Percentiles rank a stretch among this genome's conserved stretches.
These are phyloP conservation scores for Jaapia argillacea DNA, from an alignment of 768 basidiomycete genomes.

Conservation along the genomic window DNA sequence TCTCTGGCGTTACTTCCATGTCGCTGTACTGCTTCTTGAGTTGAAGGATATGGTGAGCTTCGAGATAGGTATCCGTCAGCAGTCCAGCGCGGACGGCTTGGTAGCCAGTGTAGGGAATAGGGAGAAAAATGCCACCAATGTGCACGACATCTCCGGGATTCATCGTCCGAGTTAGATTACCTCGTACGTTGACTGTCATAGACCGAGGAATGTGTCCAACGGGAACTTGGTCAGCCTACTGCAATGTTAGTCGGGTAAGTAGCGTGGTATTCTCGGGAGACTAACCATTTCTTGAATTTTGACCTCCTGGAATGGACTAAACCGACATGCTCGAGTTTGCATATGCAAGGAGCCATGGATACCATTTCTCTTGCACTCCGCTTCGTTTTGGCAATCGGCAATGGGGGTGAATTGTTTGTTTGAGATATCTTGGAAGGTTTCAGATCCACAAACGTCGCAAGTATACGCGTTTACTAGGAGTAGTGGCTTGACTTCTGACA, in stretches of 20 bases:
- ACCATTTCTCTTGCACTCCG: conserved; percentile 78
- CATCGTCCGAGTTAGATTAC: conserved; percentile 80
- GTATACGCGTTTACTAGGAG: conserved; percentile 97
- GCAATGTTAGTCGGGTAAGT: conserved; percentile 4
- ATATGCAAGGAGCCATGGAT: conserved; percentile 90
- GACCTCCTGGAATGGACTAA: conserved; percentile 96
- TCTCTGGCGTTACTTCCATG: conserved; percentile 86
- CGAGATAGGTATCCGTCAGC: conserved; percentile 94
- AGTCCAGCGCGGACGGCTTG: conserved; percentile 95
- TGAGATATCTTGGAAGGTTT: conserved; percentile 96
- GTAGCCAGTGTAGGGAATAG: conserved; percentile 95
- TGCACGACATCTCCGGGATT: conserved; percentile 95
- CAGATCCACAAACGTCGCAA: conserved; percentile 95
- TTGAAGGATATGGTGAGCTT: conserved; percentile 83
- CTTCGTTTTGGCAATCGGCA: conserved; percentile 76
- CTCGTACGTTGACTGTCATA: conserved; percentile 94
- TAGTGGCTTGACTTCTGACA: conserved; percentile 97
- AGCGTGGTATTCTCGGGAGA: background rate
- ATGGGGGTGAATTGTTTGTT: conserved; percentile 88
- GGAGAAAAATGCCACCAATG: conserved; percentile 93
- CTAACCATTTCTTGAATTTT: conserved; percentile 98
- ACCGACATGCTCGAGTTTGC: conserved; percentile 96
- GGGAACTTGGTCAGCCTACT: conserved; percentile 94
- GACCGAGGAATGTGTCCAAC: conserved; percentile 98
- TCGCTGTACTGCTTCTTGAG: conserved; percentile 96